Base-by-base conservation (phyloP, 2,329 filamentous ascomycete genomes). In the Nectriaceae sp. region DNA sequence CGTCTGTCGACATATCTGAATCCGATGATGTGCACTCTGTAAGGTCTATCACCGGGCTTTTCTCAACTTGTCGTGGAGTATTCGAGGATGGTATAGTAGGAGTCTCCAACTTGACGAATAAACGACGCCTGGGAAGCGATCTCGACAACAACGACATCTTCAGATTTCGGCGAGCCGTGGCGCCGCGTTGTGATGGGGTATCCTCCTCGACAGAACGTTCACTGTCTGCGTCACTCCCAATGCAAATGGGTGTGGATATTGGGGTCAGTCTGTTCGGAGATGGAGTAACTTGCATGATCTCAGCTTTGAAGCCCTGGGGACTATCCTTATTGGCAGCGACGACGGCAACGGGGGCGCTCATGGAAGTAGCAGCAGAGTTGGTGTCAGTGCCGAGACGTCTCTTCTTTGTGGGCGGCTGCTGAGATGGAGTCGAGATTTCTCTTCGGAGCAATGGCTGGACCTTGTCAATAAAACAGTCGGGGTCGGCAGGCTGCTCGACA, bases 401-500 rank as follows among this genome's bases (percentile, higher is more conserved):
- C 46, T 53, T 60, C 43, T 61, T 60, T 21, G 20, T 21, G 3
- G 41, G 44, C 4, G 37, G 31, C 8, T 48, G 26, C 19, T 44
- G 46, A 6, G 37, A 37, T 8, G 46, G 16, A 6, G 11, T 21
- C 5, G 40, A 44, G 3, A 19, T 26, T 8, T 40, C 49, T 41
- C 41, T 54, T 40, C 50, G 54, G 5, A 53, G 49, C 18, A 49
- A 46, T 19, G 45, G 37, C n/a, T 35, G 16, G n/a, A 42, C 44
- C n/a, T 52, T 59, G 33, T 57, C 55, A n/a, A 52, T 53, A 6
- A 55, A 22, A 31, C 53, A 53, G 21, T 61, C 60, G 2, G 54
- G 53, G 11, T 49, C 50, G 16, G 58, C 40, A 3, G 31, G 42
- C 3, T 31, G 19, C 8, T 39, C 31, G 11, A 8, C 19, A 21